Percentiles rank a stretch among this genome's conserved stretches.
Evolutionary conservation across 495 filamentous ascomycete species (phyloP).

Genomic region (Penicillium arizonense): DNA sequence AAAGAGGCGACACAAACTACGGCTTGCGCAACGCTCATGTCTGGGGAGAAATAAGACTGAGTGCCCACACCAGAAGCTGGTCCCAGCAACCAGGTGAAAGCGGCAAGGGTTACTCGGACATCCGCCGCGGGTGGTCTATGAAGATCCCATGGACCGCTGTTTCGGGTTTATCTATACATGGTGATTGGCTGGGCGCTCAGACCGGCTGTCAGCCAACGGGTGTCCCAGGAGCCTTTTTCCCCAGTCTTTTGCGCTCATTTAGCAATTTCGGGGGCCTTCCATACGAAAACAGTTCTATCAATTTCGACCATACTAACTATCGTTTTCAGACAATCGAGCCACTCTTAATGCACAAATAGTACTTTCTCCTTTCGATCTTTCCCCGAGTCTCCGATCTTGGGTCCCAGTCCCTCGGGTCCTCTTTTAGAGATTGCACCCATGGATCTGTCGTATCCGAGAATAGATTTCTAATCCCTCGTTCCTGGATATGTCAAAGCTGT

Average conservation of each 20-base stretch:
- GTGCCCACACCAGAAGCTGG: constrained; percentile 17
- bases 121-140: background rate
- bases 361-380: too few relatives aligned
- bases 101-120: constrained; percentile 2
- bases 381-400: too few relatives aligned
- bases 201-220: background rate
- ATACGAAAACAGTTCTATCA: background rate
- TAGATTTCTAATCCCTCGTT: too few relatives aligned
- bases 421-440: too few relatives aligned
- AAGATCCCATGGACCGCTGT: background rate
- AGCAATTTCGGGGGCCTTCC: background rate
- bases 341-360: too few relatives aligned
- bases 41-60: background rate
- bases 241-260: background rate
- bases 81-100: constrained; percentile 22
- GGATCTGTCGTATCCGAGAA: too few relatives aligned
- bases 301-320: too few relatives aligned
- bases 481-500: too few relatives aligned
- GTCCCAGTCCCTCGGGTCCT: too few relatives aligned
- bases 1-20: background rate
- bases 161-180: background rate
- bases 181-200: constrained; percentile 3
- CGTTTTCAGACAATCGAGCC: too few relatives aligned
- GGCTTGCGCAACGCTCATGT: background rate
- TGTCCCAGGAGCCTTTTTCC: background rate